Evolutionary conservation across 106 monocot genomes (phyloP).

Genomic region (Allium fistulosum): DNA sequence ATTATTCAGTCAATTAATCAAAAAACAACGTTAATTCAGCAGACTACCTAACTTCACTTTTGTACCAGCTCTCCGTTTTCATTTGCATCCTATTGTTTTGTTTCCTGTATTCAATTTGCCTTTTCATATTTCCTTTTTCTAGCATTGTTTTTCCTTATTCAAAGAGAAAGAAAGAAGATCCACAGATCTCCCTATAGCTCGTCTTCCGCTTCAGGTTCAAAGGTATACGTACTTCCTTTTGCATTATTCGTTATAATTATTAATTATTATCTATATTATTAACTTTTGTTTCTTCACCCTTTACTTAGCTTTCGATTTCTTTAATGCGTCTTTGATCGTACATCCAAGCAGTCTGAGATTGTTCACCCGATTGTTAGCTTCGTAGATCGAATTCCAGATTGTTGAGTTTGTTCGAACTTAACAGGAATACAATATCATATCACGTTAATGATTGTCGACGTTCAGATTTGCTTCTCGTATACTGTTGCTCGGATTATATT

Average conservation of each 20-base stretch:
- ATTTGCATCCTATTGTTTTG: not conserved
- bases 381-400: too few relatives aligned
- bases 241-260: not conserved
- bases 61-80: not conserved
- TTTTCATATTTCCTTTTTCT: constrained; percentile 1
- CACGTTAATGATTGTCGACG: too few relatives aligned
- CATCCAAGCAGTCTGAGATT: not conserved
- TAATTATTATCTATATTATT: not conserved
- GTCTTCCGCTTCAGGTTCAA: not conserved
- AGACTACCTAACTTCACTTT: not conserved
- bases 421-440: too few relatives aligned
- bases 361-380: not conserved
- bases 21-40: too few relatives aligned
- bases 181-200: constrained; percentile 1
- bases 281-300: not conserved
- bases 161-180: not conserved
- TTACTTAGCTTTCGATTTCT: not conserved
- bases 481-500: too few relatives aligned
- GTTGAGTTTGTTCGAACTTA: too few relatives aligned
- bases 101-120: not conserved
- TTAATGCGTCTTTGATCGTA: not conserved
- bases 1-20: too few relatives aligned
- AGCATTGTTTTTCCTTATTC: too few relatives aligned
- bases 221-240: not conserved
- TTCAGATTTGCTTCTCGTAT: too few relatives aligned